Evolutionary conservation across 164 flowering plant species (phyloP), one percentile per base, ranked within the genome.

Genomic region (Protea cynaroides): DNA sequence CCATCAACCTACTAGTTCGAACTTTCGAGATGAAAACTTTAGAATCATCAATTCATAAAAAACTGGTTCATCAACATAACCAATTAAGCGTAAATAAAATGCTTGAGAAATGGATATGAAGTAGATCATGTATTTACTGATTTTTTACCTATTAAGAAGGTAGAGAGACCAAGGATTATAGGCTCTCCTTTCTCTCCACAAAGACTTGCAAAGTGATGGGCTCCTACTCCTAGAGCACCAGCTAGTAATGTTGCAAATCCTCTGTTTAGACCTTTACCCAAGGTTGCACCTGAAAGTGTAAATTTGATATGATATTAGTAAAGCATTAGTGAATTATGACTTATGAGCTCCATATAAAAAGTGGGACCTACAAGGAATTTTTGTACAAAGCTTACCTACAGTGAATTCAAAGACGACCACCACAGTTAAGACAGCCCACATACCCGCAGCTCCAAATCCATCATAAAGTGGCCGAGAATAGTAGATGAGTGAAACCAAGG

Each of bases 341-440:
- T n/a, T n/a, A n/a, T n/a, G n/a, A n/a, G n/a, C n/a, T n/a, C n/a
- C n/a, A 36, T 4, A 0, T 15, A 49, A 18, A 19, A 15, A 49
- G 14, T 49, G 52, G 3, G 19, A 15, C 18, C 52, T 19, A 49
- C 19, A 49, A 49, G n/a, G 15, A 36, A 21, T 25, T 22, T 23
- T 1, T 55, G 56, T 4, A 49, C 13, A 19, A 24, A n/a, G 14
- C 10, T 72, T 72, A 88, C 92, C 95, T 8, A 86, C 92, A 7
- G 86, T 65, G 75, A 76, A 88, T 68, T 90, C 95, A 56, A 90
- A 88, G 29, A 88, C 85, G 18, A 90, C 88, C 0, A 86, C 89
- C 0, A 88, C 97, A 0, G 94, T 90, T n/a, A 90, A 67, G 17
- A 90, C 82, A 34, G 94, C 97, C 97, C 97, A 90, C 74, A 90